A percentile compares a stretch with the other conserved stretches of the same genome.
These are phyloP conservation scores for Bryoerythrophyllum caledonicum DNA, from an alignment of 225 moss, liverwort and hornwort species.

Conservation along the genomic window DNA sequence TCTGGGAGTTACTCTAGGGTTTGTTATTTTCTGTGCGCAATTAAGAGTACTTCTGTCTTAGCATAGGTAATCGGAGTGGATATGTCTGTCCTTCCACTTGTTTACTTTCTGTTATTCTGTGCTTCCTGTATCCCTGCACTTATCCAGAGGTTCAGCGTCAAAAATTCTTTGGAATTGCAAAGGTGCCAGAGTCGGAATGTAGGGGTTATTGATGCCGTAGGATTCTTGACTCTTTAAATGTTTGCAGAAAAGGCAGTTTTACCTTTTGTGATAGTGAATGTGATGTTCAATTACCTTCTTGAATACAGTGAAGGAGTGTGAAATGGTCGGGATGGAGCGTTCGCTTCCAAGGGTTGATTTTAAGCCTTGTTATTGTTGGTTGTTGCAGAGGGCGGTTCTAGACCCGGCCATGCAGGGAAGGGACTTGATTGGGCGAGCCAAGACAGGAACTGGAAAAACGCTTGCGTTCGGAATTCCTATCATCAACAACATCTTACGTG, in stretches of 20 bases:
- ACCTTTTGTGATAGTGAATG: not conserved
- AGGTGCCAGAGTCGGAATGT: too few relatives aligned
- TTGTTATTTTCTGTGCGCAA: not conserved
- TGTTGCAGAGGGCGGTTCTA: constrained; percentile 75
- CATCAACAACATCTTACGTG: constrained; percentile 65
- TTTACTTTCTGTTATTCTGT: not conserved
- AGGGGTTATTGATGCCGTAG: not conserved
- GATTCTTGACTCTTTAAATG: not conserved
- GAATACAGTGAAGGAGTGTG: not conserved
- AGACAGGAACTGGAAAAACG: constrained; percentile 96
- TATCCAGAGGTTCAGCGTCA: not conserved
- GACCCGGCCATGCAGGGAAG: constrained; percentile 86
- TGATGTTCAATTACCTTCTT: not conserved
- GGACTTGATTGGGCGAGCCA: constrained; percentile 83
- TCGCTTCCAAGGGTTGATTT: not conserved
- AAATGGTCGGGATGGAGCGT: not conserved
- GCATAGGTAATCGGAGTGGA: not conserved
- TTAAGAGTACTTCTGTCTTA: not conserved
- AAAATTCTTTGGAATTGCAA: not conserved
- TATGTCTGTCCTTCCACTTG: not conserved
- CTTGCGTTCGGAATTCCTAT: constrained; percentile 91
- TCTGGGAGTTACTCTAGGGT: constrained; percentile 11
- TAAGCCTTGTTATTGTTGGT: not conserved
- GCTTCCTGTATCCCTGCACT: not conserved
- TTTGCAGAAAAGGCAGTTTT: not conserved